Conservation (phyloP, 108 stramenopile species). For the Cyclotella choctawhatcheeana region DNA sequence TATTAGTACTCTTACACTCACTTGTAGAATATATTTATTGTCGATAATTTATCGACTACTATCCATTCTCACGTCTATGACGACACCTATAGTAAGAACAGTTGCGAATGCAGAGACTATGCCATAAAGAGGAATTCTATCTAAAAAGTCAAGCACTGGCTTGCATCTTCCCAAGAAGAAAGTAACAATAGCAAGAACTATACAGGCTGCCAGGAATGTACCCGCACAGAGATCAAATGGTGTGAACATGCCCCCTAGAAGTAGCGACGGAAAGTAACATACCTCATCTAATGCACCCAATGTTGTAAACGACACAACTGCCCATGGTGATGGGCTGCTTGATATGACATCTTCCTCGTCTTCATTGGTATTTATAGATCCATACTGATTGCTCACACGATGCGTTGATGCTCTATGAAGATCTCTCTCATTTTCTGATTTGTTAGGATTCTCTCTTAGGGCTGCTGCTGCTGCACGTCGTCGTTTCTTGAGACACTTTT, state of each 20-base stretch:
- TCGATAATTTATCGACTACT: neutral
- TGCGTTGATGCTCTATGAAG: constrained; percentile 28
- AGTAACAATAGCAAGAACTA: constrained; percentile 57
- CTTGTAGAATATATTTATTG: too few relatives aligned
- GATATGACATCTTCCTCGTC: constrained; percentile 33
- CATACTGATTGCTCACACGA: constrained; percentile 22
- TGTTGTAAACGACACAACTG: constrained; percentile 60
- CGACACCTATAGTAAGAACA: constrained; percentile 55
- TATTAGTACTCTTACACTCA: too few relatives aligned
- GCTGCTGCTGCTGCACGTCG: constrained; percentile 28
- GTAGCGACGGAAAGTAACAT: constrained; percentile 72
- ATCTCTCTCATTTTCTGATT: constrained; percentile 1
- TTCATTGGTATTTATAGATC: constrained; percentile 18
- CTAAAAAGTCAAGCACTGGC: constrained; percentile 65
- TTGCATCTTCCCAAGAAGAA: constrained; percentile 54
- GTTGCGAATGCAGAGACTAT: constrained; percentile 68
- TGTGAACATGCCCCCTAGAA: constrained; percentile 70
- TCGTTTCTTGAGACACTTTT: constrained; percentile 52
- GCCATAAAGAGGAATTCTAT: constrained; percentile 65
- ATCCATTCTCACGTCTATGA: constrained; percentile 32
- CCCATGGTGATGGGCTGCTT: constrained; percentile 39
- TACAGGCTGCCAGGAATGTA: constrained; percentile 64
- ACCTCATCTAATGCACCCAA: constrained; percentile 77
- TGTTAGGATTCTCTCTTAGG: too few relatives aligned
- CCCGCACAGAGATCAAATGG: constrained; percentile 64